phyloP scores from a whole-genome alignment of 1,284 basidiomycete species.

The Ustilago hordei region DNA sequence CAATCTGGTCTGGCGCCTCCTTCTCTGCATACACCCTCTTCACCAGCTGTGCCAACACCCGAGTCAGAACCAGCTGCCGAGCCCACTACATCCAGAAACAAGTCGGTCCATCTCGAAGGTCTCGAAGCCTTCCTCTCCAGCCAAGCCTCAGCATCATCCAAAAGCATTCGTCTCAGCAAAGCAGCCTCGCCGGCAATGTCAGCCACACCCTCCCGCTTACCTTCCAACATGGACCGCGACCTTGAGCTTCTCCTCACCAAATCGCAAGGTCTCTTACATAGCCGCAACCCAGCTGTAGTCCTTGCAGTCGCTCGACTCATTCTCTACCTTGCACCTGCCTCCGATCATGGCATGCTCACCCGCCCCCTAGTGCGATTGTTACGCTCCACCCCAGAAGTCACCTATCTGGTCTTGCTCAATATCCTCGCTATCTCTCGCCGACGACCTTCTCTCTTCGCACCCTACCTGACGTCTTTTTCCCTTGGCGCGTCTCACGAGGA shows the following conservation, averaged over 20 bases:
- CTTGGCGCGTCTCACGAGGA: conserved; percentile 56
- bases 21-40: not conserved
- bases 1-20: not conserved
- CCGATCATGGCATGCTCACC: conserved; percentile 23
- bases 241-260: conserved; percentile 58
- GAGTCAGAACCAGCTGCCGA: not conserved
- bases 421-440: conserved; percentile 31
- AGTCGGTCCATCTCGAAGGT: conserved; percentile 19
- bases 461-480: conserved; percentile 44
- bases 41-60: conserved; percentile 6
- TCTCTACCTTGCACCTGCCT: conserved; percentile 34
- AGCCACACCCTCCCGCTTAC: not conserved
- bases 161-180: not conserved
- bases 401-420: conserved; percentile 52
- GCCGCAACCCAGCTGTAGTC: conserved; percentile 58
- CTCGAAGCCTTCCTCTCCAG: conserved; percentile 46
- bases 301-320: conserved; percentile 45
- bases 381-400: conserved; percentile 44
- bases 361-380: conserved; percentile 52
- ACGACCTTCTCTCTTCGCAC: conserved; percentile 37
- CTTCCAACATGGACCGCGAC: conserved; percentile 53
- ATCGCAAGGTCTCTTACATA: conserved; percentile 48
- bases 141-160: conserved; percentile 2
- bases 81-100: not conserved
- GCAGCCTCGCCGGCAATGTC: conserved; percentile 1